Conservation (phyloP, 2,329 filamentous ascomycete species). For the Penicillium frequentans region DNA sequence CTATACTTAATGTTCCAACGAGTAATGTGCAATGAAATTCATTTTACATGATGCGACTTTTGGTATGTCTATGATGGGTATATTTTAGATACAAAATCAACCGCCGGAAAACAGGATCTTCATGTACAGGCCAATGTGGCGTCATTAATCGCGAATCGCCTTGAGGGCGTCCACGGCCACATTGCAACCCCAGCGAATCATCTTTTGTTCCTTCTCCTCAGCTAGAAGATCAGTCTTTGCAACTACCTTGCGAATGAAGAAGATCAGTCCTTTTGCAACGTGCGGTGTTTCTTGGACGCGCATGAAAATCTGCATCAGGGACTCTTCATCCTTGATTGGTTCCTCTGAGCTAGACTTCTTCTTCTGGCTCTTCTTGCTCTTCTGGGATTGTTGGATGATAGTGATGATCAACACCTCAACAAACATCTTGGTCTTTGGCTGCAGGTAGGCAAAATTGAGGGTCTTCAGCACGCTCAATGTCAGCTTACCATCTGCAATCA, state of each 20-base stretch:
- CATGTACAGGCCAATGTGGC: background rate
- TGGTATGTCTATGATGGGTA: slow-evolving; percentile 16
- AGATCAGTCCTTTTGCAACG: slow-evolving; percentile 72
- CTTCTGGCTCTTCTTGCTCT: slow-evolving; percentile 30
- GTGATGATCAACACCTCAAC: slow-evolving; percentile 78
- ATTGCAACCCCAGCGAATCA: slow-evolving; percentile 49
- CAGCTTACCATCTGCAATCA: slow-evolving; percentile 62
- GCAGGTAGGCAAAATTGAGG: slow-evolving; percentile 76
- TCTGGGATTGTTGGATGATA: slow-evolving; percentile 67
- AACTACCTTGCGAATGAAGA: slow-evolving; percentile 75
- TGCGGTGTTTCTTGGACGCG: slow-evolving; percentile 64
- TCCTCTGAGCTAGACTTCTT: slow-evolving; percentile 21
- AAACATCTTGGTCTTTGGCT: slow-evolving; percentile 73
- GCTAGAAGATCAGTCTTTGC: slow-evolving; percentile 60
- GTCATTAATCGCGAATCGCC: slow-evolving; percentile 27
- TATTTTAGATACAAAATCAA: slow-evolving; percentile 13
- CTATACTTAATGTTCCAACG: background rate
- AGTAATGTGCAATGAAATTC: background rate
- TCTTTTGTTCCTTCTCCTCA: slow-evolving; percentile 52
- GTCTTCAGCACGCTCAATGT: slow-evolving; percentile 59
- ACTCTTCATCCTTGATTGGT: slow-evolving; percentile 52
- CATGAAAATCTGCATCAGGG: slow-evolving; percentile 66
- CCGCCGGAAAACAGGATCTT: background rate
- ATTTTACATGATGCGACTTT: background rate
- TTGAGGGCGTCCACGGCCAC: slow-evolving; percentile 43